Evolutionary conservation across 192 early-diverging fungal genomes (phyloP).

Genomic region (Ambispora gerdemannii): DNA sequence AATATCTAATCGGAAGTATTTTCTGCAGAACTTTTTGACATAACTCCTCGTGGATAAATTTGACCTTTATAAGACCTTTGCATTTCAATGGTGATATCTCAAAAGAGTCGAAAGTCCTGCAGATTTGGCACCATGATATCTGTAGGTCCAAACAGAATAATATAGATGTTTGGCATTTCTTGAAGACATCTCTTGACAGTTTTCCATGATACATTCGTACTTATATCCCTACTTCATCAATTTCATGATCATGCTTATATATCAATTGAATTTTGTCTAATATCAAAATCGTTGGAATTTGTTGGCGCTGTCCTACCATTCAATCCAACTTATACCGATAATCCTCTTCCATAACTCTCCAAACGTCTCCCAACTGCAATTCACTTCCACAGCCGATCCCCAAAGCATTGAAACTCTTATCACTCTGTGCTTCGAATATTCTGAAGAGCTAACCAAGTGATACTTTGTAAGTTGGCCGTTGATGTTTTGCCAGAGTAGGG

Average conservation of each 20-base stretch:
- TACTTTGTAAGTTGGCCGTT: not conserved
- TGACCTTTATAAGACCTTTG: slow-evolving; percentile 13
- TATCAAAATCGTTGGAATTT: slow-evolving; percentile 3
- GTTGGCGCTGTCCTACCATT: slow-evolving; percentile 20
- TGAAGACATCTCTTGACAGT: slow-evolving; percentile 9
- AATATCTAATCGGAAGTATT: not conserved
- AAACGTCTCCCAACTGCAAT: not conserved
- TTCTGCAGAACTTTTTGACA: not conserved
- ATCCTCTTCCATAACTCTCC: not conserved
- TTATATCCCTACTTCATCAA: not conserved
- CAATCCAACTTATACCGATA: slow-evolving; percentile 20
- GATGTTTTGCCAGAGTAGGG: slow-evolving; percentile 18
- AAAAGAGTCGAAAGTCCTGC: not conserved
- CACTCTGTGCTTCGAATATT: slow-evolving; percentile 2
- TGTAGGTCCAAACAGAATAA: slow-evolving; percentile 26
- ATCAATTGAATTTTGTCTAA: no score
- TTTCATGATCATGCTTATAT: not conserved
- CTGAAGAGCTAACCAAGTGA: not conserved
- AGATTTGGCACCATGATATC: slow-evolving; percentile 10
- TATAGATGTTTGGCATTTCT: not conserved
- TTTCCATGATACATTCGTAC: slow-evolving; percentile 10
- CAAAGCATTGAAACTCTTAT: slow-evolving; percentile 26
- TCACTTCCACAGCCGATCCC: not conserved
- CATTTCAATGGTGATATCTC: not conserved
- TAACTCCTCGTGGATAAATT: not conserved